Evolutionary conservation across 208 protist genomes (phyloP), one percentile per base, ranked within the genome.

Genomic region (Tritrichomonas foetus): DNA sequence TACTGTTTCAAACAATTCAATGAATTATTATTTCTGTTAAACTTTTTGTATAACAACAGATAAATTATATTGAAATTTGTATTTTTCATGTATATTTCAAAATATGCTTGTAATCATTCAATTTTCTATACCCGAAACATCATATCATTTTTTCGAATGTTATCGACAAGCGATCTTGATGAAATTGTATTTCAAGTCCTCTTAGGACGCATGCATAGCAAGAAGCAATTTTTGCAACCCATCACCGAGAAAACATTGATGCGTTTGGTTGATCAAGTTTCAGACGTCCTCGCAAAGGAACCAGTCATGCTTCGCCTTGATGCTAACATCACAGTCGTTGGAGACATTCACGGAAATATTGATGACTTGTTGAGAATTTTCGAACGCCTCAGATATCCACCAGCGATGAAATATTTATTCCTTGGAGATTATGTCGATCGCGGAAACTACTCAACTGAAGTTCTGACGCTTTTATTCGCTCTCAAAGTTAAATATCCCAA

Each of bases 361-460:
- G 78, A 89, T 61, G 78, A 89, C 57, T 39, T 89, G 5, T 33
- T 89, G 11, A 25, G 78, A 61, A 89, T 89, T 57, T 89, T 89
- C 41, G 78, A 57, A 57, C 25, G 16, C 53, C 39, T 33, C 2
- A 16, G 78, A 61, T 89, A 89, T 39, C 78, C 78, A 14, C 47
- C 78, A 22, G 47, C 41, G 11, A 89, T 36, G 25, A 89, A 47
- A 61, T 89, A 89, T 57, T 57, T 89, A 89, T 89, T 89, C 22
- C 22, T 89, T 5, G 95, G 95, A 36, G 95, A 95, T 82, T 95
- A 95, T 57, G 95, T 95, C 8, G 95, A 95, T 75, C 66, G 95
- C 13, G 95, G 95, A 47, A 22, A 64, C 25, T 95, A 92, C 66
- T 82, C 69, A 3, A 61, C 53, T 25, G 95, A 95, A 93, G 93